Percentiles rank a stretch among this genome's conserved stretches.
Conservation (phyloP, 2,329 filamentous ascomycete genomes). For the Dissoconium aciculare region DNA sequence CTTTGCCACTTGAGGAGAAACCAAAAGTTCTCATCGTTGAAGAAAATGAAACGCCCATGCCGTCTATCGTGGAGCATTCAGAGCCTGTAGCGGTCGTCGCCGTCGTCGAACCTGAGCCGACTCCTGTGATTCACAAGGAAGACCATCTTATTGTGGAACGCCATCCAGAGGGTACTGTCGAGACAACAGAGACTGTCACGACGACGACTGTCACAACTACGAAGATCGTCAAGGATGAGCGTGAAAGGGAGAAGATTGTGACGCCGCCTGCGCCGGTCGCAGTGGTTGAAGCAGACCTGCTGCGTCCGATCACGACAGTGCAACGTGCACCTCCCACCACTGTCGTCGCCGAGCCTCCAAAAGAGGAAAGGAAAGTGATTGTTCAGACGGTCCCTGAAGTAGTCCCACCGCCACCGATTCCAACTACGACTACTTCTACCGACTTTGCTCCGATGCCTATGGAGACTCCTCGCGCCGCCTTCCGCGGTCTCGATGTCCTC, state of each 20-base stretch:
- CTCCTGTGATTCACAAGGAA: not conserved
- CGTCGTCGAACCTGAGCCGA: too few relatives aligned
- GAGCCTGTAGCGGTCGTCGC: not conserved
- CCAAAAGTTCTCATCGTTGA: not conserved
- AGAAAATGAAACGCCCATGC: not conserved
- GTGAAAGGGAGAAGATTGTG: too few relatives aligned
- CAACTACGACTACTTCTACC: too few relatives aligned
- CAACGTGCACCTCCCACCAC: not conserved
- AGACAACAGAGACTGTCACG: too few relatives aligned
- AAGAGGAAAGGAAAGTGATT: not conserved
- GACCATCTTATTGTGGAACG: not conserved
- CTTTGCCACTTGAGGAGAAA: not conserved
- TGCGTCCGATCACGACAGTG: too few relatives aligned
- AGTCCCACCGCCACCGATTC: not conserved
- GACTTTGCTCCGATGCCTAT: too few relatives aligned
- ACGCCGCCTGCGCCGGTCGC: too few relatives aligned
- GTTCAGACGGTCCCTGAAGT: not conserved
- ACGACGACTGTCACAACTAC: too few relatives aligned
- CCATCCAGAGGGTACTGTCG: too few relatives aligned
- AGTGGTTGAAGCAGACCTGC: too few relatives aligned
- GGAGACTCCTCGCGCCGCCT: too few relatives aligned
- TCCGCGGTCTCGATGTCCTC: not conserved
- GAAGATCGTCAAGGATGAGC: too few relatives aligned
- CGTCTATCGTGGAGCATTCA: not conserved
- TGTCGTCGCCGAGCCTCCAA: not conserved